Percentiles rank a stretch among this genome's conserved stretches.
Evolutionary conservation across 192 early-diverging fungal genomes (phyloP).

Genomic region (Umbelopsis vinacea): DNA sequence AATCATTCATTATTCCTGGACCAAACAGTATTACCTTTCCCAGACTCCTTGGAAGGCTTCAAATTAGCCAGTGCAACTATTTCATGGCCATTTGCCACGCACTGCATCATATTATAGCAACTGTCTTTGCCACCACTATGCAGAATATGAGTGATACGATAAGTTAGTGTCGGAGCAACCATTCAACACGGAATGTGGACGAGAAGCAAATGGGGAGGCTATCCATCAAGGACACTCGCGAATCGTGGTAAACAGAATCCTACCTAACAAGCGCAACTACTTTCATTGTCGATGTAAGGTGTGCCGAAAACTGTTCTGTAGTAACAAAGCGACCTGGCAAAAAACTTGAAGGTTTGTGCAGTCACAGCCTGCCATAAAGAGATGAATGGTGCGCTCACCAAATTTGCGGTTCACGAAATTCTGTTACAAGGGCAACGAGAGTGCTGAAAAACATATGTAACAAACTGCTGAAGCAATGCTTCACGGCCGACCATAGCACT

Average conservation of each 20-base stretch:
- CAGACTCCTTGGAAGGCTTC: slow-evolving; percentile 65
- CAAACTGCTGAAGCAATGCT: too few relatives aligned
- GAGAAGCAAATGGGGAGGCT: not conserved
- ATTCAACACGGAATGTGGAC: too few relatives aligned
- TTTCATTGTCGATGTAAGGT: slow-evolving; percentile 31
- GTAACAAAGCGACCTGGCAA: too few relatives aligned
- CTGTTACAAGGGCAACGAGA: too few relatives aligned
- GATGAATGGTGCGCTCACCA: too few relatives aligned
- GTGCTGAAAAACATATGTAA: too few relatives aligned
- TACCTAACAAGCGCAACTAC: slow-evolving; percentile 45
- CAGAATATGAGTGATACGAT: not conserved
- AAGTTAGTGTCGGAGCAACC: too few relatives aligned
- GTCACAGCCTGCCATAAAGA: too few relatives aligned
- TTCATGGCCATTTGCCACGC: slow-evolving; percentile 90
- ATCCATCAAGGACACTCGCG: not conserved
- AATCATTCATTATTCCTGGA: not conserved
- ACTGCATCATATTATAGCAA: slow-evolving; percentile 94
- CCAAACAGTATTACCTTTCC: slow-evolving; percentile 55
- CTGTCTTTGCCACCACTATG: slow-evolving; percentile 96
- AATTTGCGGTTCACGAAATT: too few relatives aligned
- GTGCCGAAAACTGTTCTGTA: not conserved
- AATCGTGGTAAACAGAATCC: not conserved
- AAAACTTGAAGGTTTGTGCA: too few relatives aligned
- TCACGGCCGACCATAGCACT: too few relatives aligned
- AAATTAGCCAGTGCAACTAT: slow-evolving; percentile 94